Conservation (phyloP, 495 filamentous ascomycete genomes). For the Penicillium flavigenum region DNA sequence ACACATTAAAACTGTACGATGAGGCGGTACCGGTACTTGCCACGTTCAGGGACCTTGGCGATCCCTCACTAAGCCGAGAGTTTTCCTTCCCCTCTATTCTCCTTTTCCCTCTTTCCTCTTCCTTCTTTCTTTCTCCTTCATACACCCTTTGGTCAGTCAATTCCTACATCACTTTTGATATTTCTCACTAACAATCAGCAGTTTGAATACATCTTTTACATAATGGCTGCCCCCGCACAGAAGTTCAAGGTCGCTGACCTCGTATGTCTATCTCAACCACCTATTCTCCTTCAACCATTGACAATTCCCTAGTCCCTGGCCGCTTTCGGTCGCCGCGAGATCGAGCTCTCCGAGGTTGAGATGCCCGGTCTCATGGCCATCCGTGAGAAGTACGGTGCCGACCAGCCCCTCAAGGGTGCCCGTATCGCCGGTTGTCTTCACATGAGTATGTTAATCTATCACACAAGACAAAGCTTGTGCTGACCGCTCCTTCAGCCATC, state of each 20-base stretch:
- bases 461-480: neutral
- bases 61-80: slow-evolving; percentile 18
- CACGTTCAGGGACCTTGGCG: slow-evolving; percentile 2
- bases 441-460: slow-evolving; percentile 69
- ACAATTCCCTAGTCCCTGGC: slow-evolving; percentile 65
- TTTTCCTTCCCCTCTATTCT: slow-evolving; percentile 24
- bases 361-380: slow-evolving; percentile 98
- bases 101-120: slow-evolving; percentile 22
- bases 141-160: slow-evolving; percentile 9
- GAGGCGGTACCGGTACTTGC: slow-evolving; percentile 6
- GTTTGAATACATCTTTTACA: slow-evolving; percentile 20
- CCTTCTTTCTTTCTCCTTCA: slow-evolving; percentile 16
- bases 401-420: slow-evolving; percentile 90
- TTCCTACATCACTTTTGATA: neutral
- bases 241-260: slow-evolving; percentile 99
- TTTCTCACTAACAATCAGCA: slow-evolving; percentile 15
- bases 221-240: slow-evolving; percentile 72
- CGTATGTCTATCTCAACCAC: slow-evolving; percentile 44
- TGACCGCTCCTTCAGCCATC: slow-evolving; percentile 62
- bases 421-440: slow-evolving; percentile 96
- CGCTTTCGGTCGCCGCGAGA: slow-evolving; percentile 98
- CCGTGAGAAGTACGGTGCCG: slow-evolving; percentile 80
- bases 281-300: slow-evolving; percentile 18
- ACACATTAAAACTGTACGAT: neutral
- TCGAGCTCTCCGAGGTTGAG: slow-evolving; percentile 97